Conservation (phyloP, 2,329 filamentous ascomycete genomes). For the Blastomyces gilchristii region DNA sequence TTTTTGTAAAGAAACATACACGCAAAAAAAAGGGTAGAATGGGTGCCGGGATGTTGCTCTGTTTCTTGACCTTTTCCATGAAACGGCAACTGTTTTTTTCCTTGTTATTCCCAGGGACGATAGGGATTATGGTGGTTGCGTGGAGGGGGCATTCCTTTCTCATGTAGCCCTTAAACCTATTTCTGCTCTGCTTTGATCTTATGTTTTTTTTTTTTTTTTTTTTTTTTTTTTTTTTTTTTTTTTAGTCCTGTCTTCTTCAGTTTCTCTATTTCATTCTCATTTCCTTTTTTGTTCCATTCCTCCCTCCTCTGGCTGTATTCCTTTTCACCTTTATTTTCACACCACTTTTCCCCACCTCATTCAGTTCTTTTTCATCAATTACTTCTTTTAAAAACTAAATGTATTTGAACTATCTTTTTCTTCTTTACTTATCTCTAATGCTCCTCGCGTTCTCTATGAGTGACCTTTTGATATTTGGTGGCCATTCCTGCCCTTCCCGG, state of each 20-base stretch:
- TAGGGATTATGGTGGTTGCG: neutral
- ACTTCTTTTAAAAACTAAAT: neutral
- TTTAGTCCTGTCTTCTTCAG: neutral
- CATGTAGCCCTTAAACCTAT: neutral
- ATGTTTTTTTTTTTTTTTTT: neutral
- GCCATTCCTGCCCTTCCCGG: no score
- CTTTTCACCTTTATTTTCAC: slow-evolving; percentile 4
- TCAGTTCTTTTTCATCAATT: neutral
- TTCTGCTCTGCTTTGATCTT: neutral
- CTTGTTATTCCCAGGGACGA: neutral
- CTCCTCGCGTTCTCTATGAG: no score
- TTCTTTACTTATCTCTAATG: neutral
- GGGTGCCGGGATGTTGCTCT: neutral
- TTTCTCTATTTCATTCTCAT: neutral
- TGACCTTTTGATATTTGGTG: no score
- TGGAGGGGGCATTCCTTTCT: neutral
- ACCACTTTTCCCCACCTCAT: neutral
- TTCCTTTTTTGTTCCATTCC: neutral
- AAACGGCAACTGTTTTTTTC: neutral
- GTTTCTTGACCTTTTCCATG: neutral
- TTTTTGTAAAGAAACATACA: neutral
- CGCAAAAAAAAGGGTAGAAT: neutral
- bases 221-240: no score
- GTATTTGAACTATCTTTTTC: neutral
- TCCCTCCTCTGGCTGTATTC: slow-evolving; percentile 3